These are phyloP conservation scores for Globisporangium rhizosaccharum DNA, from an alignment of 352 stramenopile species.

Conservation along the genomic window DNA sequence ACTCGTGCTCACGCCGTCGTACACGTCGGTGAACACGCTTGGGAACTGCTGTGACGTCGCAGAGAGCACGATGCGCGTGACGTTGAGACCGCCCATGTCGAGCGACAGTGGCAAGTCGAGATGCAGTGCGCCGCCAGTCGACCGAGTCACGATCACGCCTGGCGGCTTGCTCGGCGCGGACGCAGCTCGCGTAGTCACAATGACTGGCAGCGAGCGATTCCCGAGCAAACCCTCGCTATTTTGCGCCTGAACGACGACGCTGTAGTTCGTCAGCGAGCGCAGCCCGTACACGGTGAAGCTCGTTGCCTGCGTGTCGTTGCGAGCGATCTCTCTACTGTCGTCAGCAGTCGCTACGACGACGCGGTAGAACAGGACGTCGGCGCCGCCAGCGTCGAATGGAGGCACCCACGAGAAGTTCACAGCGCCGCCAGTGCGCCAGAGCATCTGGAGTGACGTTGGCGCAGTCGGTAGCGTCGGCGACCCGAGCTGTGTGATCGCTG, in stretches of 20 bases:
- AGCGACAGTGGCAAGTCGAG: conserved; percentile 25
- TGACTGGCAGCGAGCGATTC: conserved; percentile 5
- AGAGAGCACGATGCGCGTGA: conserved; percentile 22
- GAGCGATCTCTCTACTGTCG: not conserved
- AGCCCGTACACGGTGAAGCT: conserved; percentile 24
- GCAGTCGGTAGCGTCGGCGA: conserved; percentile 23
- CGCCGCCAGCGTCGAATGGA: conserved; percentile 38
- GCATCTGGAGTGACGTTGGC: conserved; percentile 17
- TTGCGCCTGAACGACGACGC: conserved; percentile 23
- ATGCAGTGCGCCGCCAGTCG: conserved; percentile 41
- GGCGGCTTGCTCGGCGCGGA: conserved; percentile 34
- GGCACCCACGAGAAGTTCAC: conserved; percentile 35
- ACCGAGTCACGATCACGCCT: conserved; percentile 12
- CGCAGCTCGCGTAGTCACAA: conserved; percentile 23
- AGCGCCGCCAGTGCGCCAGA: conserved; percentile 32
- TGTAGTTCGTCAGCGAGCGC: conserved; percentile 25
- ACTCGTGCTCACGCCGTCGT: conserved; percentile 16
- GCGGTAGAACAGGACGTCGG: conserved; percentile 26
- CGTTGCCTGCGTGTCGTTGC: conserved; percentile 6
- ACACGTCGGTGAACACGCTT: conserved; percentile 37
- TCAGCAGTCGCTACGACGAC: conserved; percentile 14
- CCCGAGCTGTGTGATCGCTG: conserved; percentile 17
- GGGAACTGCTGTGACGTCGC: conserved; percentile 31
- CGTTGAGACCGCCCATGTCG: conserved; percentile 29
- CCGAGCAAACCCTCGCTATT: conserved; percentile 31